Evolutionary conservation across 176 grass and related monocot species (phyloP).

Genomic region (Oryza meridionalis): DNA sequence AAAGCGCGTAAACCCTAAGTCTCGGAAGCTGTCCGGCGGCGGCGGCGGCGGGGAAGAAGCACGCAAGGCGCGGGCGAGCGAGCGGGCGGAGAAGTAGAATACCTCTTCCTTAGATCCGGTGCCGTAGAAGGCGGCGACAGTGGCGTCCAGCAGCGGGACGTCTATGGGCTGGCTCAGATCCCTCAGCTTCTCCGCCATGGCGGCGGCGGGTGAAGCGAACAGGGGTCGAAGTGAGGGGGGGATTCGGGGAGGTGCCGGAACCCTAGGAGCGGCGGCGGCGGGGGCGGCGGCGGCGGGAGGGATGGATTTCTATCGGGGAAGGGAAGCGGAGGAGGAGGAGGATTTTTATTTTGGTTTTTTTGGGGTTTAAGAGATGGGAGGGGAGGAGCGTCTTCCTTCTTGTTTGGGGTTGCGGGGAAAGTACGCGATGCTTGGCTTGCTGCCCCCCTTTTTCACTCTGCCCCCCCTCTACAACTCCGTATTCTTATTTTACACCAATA

Average conservation of each 20-base stretch:
- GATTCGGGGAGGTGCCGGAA: neutral
- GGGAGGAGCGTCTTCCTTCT: neutral
- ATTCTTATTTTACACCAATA: neutral
- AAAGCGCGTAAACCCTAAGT: slow-evolving; percentile 51
- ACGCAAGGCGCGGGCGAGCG: neutral
- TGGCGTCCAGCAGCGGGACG: slow-evolving; percentile 87
- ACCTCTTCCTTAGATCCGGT: slow-evolving; percentile 99
- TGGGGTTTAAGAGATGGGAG: slow-evolving; percentile 43
- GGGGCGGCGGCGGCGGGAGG: slow-evolving; percentile 25
- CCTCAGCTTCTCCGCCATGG: slow-evolving; percentile 93
- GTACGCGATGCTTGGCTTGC: slow-evolving; percentile 27
- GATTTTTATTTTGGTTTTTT: slow-evolving; percentile 37
- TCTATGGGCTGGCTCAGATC: slow-evolving; percentile 98
- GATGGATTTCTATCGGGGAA: slow-evolving; percentile 13
- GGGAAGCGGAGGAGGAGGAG: neutral
- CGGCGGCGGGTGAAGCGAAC: slow-evolving; percentile 20
- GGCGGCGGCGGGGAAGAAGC: neutral
- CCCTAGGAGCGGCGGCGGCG: slow-evolving; percentile 30
- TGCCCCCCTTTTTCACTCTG: neutral
- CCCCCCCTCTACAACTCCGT: neutral
- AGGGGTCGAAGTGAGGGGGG: neutral
- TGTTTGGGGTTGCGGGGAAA: slow-evolving; percentile 40
- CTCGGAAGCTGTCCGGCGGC: neutral
- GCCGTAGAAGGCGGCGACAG: slow-evolving; percentile 96
- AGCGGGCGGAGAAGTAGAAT: neutral